A percentile compares a stretch with the other conserved stretches of the same genome.
Conservation (phyloP, 2,329 filamentous ascomycete genomes). For the Aspergillus pseudonomiae region DNA sequence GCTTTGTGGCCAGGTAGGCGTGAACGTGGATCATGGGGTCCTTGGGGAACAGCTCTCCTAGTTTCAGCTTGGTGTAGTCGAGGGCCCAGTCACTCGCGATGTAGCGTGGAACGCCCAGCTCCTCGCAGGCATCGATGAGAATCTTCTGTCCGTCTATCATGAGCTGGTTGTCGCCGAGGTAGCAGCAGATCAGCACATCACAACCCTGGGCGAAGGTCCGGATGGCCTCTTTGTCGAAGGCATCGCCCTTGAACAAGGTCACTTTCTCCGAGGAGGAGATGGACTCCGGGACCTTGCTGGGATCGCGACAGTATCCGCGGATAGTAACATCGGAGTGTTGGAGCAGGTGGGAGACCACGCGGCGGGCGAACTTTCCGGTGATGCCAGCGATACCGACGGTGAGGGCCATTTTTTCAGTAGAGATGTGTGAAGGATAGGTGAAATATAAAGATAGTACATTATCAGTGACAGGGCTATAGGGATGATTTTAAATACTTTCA, state of each 20-base stretch:
- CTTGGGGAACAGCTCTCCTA: conserved; percentile 42
- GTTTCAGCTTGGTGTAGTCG: conserved; percentile 45
- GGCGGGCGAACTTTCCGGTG: conserved; percentile 37
- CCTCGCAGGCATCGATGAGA: conserved; percentile 45
- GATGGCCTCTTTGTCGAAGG: conserved; percentile 28
- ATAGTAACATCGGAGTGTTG: conserved; percentile 26
- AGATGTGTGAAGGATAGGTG: background rate
- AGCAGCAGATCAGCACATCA: conserved; percentile 46
- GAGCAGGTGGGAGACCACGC: conserved; percentile 33
- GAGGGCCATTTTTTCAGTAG: background rate
- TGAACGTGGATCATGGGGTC: conserved; percentile 47
- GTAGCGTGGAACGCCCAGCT: conserved; percentile 40
- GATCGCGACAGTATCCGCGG: conserved; percentile 32
- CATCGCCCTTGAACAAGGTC: conserved; percentile 25
- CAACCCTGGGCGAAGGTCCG: conserved; percentile 32
- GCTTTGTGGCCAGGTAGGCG: conserved; percentile 42
- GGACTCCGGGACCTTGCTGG: conserved; percentile 25
- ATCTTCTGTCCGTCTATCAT: conserved; percentile 48
- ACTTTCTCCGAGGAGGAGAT: background rate
- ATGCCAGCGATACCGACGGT: conserved; percentile 37
- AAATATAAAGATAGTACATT: background rate
- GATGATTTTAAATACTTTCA: background rate
- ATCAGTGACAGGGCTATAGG: background rate
- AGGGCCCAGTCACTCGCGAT: conserved; percentile 46
- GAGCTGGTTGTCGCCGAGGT: conserved; percentile 41